Conservation (phyloP, 2,329 filamentous ascomycete genomes). For the Colletotrichum sp. region DNA sequence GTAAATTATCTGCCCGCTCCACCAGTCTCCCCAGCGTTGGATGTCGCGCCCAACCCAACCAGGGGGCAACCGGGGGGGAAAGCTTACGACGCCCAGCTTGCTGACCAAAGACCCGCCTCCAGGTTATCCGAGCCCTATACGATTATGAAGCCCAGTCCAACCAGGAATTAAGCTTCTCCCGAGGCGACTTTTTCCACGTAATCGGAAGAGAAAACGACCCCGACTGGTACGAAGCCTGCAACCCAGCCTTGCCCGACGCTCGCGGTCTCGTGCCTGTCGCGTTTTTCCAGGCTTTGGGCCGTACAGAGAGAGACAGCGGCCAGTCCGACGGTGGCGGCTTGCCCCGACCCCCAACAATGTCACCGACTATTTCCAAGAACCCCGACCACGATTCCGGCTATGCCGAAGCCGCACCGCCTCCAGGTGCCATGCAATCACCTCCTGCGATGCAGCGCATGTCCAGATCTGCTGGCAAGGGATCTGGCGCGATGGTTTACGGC, state of each 20-base stretch:
- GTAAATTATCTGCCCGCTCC: slow-evolving; percentile 30
- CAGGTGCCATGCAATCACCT: slow-evolving; percentile 12
- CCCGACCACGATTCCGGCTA: slow-evolving; percentile 93
- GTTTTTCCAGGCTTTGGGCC: slow-evolving; percentile 91
- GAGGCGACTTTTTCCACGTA: slow-evolving; percentile 98
- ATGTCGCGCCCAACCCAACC: not conserved
- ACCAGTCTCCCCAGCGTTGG: not conserved
- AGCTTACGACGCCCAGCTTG: not conserved
- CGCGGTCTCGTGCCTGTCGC: slow-evolving; percentile 91
- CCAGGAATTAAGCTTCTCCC: slow-evolving; percentile 88
- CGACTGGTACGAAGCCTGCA: slow-evolving; percentile 99
- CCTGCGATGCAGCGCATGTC: slow-evolving; percentile 48
- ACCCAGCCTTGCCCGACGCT: slow-evolving; percentile 85
- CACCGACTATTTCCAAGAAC: slow-evolving; percentile 53
- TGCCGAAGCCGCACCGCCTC: slow-evolving; percentile 56
- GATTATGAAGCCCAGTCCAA: slow-evolving; percentile 80
- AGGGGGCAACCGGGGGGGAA: not conserved
- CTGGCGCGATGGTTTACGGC: slow-evolving; percentile 91
- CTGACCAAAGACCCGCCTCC: slow-evolving; percentile 27
- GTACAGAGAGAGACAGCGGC: slow-evolving; percentile 88
- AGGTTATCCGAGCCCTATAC: slow-evolving; percentile 98
- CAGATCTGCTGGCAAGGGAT: slow-evolving; percentile 47
- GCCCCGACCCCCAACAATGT: slow-evolving; percentile 42
- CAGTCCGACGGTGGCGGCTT: slow-evolving; percentile 65
- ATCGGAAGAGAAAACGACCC: slow-evolving; percentile 92